Percentiles rank a stretch among this genome's conserved stretches.
These are phyloP conservation scores for Rhododendron kiyosumense DNA, from an alignment of 148 eudicot species.

Conservation along the genomic window DNA sequence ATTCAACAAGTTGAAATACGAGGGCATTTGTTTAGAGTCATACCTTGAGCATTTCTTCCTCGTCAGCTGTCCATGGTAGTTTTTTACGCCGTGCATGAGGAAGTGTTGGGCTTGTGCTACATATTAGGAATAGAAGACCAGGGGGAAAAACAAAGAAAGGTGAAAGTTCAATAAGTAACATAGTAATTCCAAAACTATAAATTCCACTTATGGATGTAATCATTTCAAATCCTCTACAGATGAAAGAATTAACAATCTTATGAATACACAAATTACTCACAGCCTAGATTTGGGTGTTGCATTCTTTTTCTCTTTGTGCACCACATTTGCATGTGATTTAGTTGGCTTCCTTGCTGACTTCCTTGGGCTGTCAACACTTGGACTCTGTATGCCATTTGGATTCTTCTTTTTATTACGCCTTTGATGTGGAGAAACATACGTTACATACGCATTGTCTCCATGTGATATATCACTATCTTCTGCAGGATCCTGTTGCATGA, in stretches of 20 bases:
- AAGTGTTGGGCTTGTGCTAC: slow-evolving; percentile 23
- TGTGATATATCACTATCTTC: not conserved
- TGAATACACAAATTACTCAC: slow-evolving; percentile 16
- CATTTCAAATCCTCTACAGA: not conserved
- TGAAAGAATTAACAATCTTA: not conserved
- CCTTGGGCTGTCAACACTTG: slow-evolving; percentile 6
- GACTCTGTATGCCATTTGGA: slow-evolving; percentile 2
- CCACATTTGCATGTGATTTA: not conserved
- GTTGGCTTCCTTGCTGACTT: slow-evolving; percentile 14
- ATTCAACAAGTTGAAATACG: slow-evolving; percentile 3
- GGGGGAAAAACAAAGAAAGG: not conserved
- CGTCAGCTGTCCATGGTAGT: slow-evolving; percentile 51
- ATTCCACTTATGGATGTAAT: not conserved
- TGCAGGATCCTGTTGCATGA: not conserved
- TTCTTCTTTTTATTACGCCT: not conserved
- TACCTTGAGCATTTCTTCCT: slow-evolving; percentile 67
- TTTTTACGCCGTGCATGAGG: slow-evolving; percentile 34
- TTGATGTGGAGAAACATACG: not conserved
- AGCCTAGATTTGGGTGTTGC: slow-evolving; percentile 4
- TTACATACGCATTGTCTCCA: not conserved
- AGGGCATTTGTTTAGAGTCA: not conserved
- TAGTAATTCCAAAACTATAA: not conserved
- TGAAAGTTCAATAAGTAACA: not conserved
- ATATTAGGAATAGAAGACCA: slow-evolving; percentile 9
- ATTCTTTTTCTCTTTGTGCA: not conserved